Evolutionary conservation across 805 yeast species (phyloP).

Genomic region (Wickerhamiella australiensis): DNA sequence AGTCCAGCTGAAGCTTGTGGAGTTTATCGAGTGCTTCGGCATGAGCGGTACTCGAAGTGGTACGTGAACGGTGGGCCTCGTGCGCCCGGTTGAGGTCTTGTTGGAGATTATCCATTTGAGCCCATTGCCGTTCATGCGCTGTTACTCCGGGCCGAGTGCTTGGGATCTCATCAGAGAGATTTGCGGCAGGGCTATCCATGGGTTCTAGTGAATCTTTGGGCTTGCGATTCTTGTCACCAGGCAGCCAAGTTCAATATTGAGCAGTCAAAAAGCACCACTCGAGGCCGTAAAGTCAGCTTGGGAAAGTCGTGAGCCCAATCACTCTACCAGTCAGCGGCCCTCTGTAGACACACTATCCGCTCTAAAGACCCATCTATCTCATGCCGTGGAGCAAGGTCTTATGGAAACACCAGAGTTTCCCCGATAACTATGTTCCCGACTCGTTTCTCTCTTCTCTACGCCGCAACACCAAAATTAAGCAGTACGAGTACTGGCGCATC

Average conservation of each 20-base stretch:
- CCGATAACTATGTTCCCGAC: conserved; percentile 80
- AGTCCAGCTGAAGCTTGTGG: conserved; percentile 43
- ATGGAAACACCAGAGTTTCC: conserved; percentile 75
- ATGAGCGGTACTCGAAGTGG: conserved; percentile 35
- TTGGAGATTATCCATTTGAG: conserved; percentile 73
- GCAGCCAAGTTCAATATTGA: no score
- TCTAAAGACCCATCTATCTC: not conserved
- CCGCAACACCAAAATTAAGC: conserved; percentile 61
- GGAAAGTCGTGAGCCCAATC: no score
- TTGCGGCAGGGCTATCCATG: not conserved
- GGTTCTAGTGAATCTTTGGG: not conserved
- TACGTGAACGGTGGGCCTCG: conserved; percentile 25
- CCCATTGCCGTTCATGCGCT: conserved; percentile 69
- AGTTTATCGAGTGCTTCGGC: conserved; percentile 40
- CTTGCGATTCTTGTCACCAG: no score
- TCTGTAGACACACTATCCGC: not conserved
- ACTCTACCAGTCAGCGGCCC: no score
- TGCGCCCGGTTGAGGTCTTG: conserved; percentile 55
- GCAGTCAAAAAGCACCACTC: no score
- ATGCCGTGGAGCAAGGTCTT: conserved; percentile 40
- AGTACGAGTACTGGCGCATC: conserved; percentile 52
- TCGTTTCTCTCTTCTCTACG: conserved; percentile 71
- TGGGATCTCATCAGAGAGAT: conserved; percentile 37
- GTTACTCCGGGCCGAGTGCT: conserved; percentile 49
- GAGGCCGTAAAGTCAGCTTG: no score